Percentiles rank a stretch among this genome's conserved stretches.
Evolutionary conservation across 1,284 basidiomycete species (phyloP).

Genomic region (Fistulina hepatica): DNA sequence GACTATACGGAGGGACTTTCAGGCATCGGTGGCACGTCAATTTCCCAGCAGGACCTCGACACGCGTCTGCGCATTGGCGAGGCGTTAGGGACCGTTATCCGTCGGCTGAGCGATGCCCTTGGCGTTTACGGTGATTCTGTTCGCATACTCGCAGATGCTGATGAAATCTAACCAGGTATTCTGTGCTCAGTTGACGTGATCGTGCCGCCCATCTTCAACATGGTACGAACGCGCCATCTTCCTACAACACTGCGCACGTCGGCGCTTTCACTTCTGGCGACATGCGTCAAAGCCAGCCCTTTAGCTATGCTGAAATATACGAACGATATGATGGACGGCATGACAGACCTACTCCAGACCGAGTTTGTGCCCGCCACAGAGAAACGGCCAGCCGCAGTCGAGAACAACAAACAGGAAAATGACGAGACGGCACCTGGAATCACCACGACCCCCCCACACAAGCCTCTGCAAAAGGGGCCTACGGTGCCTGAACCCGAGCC

Average conservation of each 20-base stretch:
- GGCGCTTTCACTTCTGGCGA: constrained; percentile 70
- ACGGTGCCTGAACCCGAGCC: constrained; percentile 11
- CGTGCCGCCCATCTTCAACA: constrained; percentile 56
- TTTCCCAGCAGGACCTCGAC: constrained; percentile 66
- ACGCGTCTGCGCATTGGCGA: constrained; percentile 78
- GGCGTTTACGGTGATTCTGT: constrained; percentile 46
- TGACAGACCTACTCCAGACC: constrained; percentile 71
- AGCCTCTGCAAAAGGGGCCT: too few relatives aligned
- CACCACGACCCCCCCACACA: constrained; percentile 10
- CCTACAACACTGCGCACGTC: constrained; percentile 74
- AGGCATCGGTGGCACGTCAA: constrained; percentile 33
- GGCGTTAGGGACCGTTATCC: constrained; percentile 73
- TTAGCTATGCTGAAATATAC: constrained; percentile 55
- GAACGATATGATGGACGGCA: constrained; percentile 49
- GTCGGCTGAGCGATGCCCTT: constrained; percentile 62
- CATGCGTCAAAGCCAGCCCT: constrained; percentile 55
- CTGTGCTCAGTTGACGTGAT: constrained; percentile 56
- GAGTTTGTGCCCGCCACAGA: constrained; percentile 37
- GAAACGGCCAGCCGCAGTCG: constrained; percentile 15
- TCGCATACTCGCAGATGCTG: constrained; percentile 3
- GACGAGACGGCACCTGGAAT: constrained; percentile 5
- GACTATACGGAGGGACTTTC: constrained; percentile 50
- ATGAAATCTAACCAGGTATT: too few relatives aligned
- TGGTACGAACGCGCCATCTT: constrained; percentile 46
- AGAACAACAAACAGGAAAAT: not conserved